These are phyloP conservation scores for Uronychia setigera DNA, from an alignment of 73 alveolate species.

Conservation along the genomic window DNA sequence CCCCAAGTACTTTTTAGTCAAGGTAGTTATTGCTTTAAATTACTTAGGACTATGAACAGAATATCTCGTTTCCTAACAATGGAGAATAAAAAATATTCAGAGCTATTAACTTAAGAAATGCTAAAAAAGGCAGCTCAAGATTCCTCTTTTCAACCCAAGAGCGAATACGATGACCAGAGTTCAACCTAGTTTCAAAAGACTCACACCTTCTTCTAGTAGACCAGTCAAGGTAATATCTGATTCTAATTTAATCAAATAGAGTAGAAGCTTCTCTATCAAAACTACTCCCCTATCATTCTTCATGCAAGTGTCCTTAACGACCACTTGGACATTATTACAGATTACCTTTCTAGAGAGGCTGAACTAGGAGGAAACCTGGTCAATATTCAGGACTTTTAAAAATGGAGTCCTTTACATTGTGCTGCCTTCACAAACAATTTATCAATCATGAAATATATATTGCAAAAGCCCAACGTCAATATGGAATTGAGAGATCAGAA, in stretches of 20 bases:
- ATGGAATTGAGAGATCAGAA: conserved; percentile 32
- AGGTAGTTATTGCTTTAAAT: background rate
- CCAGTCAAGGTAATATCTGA: background rate
- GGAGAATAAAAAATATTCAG: background rate
- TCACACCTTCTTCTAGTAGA: background rate
- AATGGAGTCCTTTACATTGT: conserved; percentile 56
- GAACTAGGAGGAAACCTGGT: background rate
- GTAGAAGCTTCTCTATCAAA: conserved; percentile 54
- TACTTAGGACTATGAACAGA: background rate
- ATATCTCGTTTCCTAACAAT: background rate
- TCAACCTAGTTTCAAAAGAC: background rate
- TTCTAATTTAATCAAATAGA: conserved; percentile 13
- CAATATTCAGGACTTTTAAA: conserved; percentile 33
- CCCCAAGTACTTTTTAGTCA: background rate
- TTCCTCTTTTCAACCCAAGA: background rate
- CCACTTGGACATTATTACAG: conserved; percentile 33
- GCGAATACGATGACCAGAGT: background rate
- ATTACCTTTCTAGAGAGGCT: conserved; percentile 38
- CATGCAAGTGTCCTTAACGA: conserved; percentile 53
- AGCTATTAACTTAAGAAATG: background rate
- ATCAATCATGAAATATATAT: background rate
- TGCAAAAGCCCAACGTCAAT: conserved; percentile 8
- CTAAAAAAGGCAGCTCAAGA: background rate
- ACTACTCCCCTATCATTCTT: conserved; percentile 21
- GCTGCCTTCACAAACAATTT: conserved; percentile 32